Percentiles rank a stretch among this genome's conserved stretches.
phyloP scores from a whole-genome alignment of 148 eudicot genomes.

The Vaccinium corymbosum region DNA sequence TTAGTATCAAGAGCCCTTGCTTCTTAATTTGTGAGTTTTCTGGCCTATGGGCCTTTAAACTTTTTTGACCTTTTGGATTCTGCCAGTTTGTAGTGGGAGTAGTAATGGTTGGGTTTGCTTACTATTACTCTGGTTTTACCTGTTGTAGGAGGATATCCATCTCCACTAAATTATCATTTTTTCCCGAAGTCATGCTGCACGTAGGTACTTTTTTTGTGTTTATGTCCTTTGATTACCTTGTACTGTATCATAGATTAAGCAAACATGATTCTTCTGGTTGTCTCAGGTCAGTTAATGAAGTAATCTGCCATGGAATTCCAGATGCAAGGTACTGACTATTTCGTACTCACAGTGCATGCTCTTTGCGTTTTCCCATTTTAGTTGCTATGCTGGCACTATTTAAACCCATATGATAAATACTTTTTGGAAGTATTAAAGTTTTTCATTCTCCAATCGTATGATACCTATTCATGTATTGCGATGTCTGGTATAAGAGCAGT shows the following conservation, averaged over 20 bases:
- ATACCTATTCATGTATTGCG: neutral
- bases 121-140: conserved; percentile 10
- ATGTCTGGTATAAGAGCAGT: neutral
- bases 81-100: neutral
- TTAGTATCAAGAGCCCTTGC: neutral
- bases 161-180: conserved; percentile 91
- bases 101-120: neutral
- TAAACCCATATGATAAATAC: too few species aligned
- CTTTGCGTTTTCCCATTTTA: neutral
- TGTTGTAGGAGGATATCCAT: conserved; percentile 91
- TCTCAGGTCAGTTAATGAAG: conserved; percentile 92
- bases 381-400: neutral
- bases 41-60: neutral
- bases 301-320: conserved; percentile 99
- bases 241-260: conserved; percentile 9
- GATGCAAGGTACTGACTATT: conserved; percentile 78
- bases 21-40: neutral
- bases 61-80: neutral
- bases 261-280: conserved; percentile 17
- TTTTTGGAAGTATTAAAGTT: neutral
- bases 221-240: conserved; percentile 1
- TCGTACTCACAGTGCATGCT: neutral
- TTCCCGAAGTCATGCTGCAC: conserved; percentile 99
- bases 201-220: conserved; percentile 64
- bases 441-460: neutral